These are phyloP conservation scores for Arthrobotrys iridis DNA, from an alignment of 2,329 filamentous ascomycete genomes.

Conservation along the genomic window DNA sequence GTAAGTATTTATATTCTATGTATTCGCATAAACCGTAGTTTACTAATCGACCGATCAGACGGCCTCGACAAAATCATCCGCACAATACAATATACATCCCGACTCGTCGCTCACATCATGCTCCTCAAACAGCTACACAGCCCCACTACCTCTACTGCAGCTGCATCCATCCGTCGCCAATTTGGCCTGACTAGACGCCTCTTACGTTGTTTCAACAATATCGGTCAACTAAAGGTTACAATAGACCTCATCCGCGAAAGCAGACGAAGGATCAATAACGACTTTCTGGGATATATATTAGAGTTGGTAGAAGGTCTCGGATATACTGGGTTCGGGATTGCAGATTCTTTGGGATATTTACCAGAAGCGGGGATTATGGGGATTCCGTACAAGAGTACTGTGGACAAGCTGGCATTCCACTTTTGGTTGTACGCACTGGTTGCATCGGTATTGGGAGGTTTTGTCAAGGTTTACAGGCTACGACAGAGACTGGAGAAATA, in stretches of 20 bases:
- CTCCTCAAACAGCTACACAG: slow-evolving; percentile 35
- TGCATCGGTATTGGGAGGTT: slow-evolving; percentile 40
- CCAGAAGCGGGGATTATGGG: slow-evolving; percentile 42
- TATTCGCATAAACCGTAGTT: too few relatives aligned
- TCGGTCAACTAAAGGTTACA: slow-evolving; percentile 30
- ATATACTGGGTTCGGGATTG: slow-evolving; percentile 45
- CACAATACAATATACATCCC: slow-evolving; percentile 47
- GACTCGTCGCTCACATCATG: slow-evolving; percentile 44
- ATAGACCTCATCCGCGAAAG: slow-evolving; percentile 29
- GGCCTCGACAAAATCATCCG: slow-evolving; percentile 51
- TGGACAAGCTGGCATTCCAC: slow-evolving; percentile 50
- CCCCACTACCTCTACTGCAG: slow-evolving; percentile 22
- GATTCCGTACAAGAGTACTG: slow-evolving; percentile 28
- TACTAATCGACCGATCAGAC: not conserved
- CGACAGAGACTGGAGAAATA: slow-evolving; percentile 27
- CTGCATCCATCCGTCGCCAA: slow-evolving; percentile 40
- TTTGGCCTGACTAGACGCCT: slow-evolving; percentile 46
- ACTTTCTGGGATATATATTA: slow-evolving; percentile 20
- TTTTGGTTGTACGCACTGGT: slow-evolving; percentile 48
- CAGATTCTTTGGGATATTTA: slow-evolving; percentile 42
- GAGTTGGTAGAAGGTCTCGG: slow-evolving; percentile 46
- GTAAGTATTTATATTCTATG: too few relatives aligned
- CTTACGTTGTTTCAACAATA: slow-evolving; percentile 48
- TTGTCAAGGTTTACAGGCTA: slow-evolving; percentile 24
- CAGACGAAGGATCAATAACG: slow-evolving; percentile 17